Conservation (phyloP, 805 yeast species). For the Kazachstania psychrophila region DNA sequence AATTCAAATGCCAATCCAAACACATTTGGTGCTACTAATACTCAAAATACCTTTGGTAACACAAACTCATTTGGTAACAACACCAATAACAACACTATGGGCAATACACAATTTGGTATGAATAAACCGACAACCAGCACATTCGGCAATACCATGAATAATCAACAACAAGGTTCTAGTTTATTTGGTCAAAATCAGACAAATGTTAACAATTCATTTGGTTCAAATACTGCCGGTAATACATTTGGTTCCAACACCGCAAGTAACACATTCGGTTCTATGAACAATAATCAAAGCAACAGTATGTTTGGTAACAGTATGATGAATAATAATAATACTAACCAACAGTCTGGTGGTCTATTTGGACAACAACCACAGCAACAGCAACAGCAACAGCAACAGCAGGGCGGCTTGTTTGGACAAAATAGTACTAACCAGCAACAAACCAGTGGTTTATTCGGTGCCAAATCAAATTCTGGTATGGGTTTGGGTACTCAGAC, state of each 20-base stretch:
- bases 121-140: slow-evolving; percentile 18
- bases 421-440: neutral
- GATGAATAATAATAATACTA: slow-evolving; percentile 26
- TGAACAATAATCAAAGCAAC: slow-evolving; percentile 1
- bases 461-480: too few relatives aligned
- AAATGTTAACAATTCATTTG: slow-evolving; percentile 13
- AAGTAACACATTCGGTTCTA: neutral
- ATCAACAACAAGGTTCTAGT: too few relatives aligned
- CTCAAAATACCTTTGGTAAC: slow-evolving; percentile 23
- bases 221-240: slow-evolving; percentile 4
- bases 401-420: slow-evolving; percentile 12
- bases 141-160: too few relatives aligned
- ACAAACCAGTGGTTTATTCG: slow-evolving; percentile 24
- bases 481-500: too few relatives aligned
- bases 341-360: slow-evolving; percentile 24
- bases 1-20: slow-evolving; percentile 11
- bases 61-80: slow-evolving; percentile 5
- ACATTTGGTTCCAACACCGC: slow-evolving; percentile 1
- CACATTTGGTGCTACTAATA: slow-evolving; percentile 11
- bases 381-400: too few relatives aligned
- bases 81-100: slow-evolving; percentile 5
- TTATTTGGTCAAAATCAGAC: too few relatives aligned
- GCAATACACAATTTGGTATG: too few relatives aligned
- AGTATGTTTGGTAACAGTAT: slow-evolving; percentile 2
- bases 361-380: too few relatives aligned